A percentile compares a stretch with the other conserved stretches of the same genome.
These are phyloP conservation scores for Circinella umbellata DNA, from an alignment of 371 early-diverging fungal species.

Conservation along the genomic window DNA sequence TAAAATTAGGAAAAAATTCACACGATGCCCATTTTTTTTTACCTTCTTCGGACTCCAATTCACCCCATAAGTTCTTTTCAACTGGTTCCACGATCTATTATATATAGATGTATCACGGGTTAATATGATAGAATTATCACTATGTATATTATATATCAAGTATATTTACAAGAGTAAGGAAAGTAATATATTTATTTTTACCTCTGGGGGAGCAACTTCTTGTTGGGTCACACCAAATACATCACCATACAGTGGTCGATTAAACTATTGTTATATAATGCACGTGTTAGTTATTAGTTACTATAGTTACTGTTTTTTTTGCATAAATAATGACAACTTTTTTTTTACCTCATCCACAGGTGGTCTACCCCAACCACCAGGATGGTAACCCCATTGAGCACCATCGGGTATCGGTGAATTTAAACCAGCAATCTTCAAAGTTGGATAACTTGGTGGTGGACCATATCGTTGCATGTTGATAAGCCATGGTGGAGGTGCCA, in stretches of 20 bases:
- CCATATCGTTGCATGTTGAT: conserved; percentile 99
- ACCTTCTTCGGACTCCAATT: conserved; percentile 73
- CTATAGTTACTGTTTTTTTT: too few relatives aligned
- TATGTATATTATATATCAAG: not conserved
- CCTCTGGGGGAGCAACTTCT: conserved; percentile 43
- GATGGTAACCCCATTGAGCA: conserved; percentile 99
- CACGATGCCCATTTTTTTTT: not conserved
- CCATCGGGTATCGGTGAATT: conserved; percentile 98
- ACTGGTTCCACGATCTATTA: conserved; percentile 68
- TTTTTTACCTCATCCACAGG: conserved; percentile 87
- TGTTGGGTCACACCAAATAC: conserved; percentile 82
- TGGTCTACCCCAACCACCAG: conserved; percentile 98
- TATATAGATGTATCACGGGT: not conserved
- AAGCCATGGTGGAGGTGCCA: conserved; percentile 98
- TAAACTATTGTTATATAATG: conserved; percentile 49
- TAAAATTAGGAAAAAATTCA: not conserved
- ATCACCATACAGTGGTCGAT: conserved; percentile 95
- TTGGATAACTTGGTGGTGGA: conserved; percentile 96
- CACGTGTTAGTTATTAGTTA: not conserved
- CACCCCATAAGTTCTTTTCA: conserved; percentile 82
- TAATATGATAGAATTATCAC: not conserved
- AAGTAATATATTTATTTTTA: conserved; percentile 4
- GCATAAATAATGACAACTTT: not conserved
- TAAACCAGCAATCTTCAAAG: conserved; percentile 92
- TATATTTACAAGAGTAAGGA: conserved; percentile 19